phyloP scores from a whole-genome alignment of 495 filamentous ascomycete genomes.

The Lophiostoma macrostomum region DNA sequence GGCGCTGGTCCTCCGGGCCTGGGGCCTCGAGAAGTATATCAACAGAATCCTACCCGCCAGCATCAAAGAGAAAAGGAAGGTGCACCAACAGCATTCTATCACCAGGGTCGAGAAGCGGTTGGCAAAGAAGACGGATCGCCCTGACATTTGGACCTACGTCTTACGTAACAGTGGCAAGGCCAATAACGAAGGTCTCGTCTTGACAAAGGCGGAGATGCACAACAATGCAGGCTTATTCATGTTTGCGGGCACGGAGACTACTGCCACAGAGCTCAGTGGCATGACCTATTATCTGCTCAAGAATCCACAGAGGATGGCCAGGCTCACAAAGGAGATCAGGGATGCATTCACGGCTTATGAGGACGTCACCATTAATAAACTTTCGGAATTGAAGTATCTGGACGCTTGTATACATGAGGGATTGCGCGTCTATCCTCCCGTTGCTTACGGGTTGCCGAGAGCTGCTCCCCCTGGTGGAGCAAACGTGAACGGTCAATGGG shows the following conservation, averaged over 20 bases:
- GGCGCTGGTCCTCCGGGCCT: conserved; percentile 1
- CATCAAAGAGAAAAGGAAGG: conserved; percentile 1
- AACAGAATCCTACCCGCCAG: conserved; percentile 1
- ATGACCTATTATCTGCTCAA: conserved; percentile 16
- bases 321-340: conserved; percentile 23
- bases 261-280: conserved; percentile 24
- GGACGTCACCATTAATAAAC: conserved; percentile 5
- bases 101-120: conserved; percentile 14
- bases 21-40: not conserved
- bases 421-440: conserved; percentile 27
- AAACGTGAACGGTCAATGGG: conserved; percentile 13
- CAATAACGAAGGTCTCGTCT: conserved; percentile 6
- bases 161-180: conserved; percentile 18
- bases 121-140: conserved; percentile 6
- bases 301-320: conserved; percentile 6
- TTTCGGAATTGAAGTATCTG: conserved; percentile 13
- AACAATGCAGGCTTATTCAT: conserved; percentile 17
- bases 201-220: conserved; percentile 9
- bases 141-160: conserved; percentile 26
- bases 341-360: conserved; percentile 4
- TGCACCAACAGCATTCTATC: conserved; percentile 3
- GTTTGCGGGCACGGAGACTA: conserved; percentile 28
- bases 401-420: conserved; percentile 29
- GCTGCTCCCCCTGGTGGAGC: conserved; percentile 7
- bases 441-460: conserved; percentile 8